Base-by-base conservation (phyloP, 2,329 filamentous ascomycete species). In the Tolypocladium guangdongense region DNA sequence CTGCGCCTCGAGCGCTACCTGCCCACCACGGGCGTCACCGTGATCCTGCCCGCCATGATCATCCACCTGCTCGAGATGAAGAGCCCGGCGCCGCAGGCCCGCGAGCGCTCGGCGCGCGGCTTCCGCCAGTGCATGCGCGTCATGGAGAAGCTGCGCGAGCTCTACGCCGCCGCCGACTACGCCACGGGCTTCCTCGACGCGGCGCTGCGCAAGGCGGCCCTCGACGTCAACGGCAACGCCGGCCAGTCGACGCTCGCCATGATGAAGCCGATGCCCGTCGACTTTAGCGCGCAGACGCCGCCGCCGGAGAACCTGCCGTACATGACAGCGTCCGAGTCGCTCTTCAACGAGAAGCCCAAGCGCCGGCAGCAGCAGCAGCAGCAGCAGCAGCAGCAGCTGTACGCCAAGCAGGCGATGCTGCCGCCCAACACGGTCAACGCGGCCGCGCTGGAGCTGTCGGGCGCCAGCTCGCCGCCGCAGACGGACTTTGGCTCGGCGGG, bases 161-260 rank as follows among this genome's bases (percentile, higher is more conserved):
- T 90, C 33, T 96, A 97, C 64, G 85, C 90, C 0, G 90, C 91
- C 0, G 92, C 92, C n/a, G 91, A 96, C 68, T 96, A 93, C 63
- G 90, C 90, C n/a, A 92, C 88, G 1, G 88, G 88, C 2, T 96
- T 96, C 73, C 78, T 96, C n/a, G 89, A 95, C 66, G 90, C 90
- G 1, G 90, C 90, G 1, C 87, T 96, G 57, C 84, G 88, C 57
- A 95, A 95, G 72, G 89, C 89, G 10, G 84, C 88, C 54, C 90
- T 93, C 57, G 83, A 88, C 53, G 75, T 90, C 39, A 80, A 71
- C 50, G 66, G 69, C 47, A 68, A 64, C 49, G 60, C 66, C 18
- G 62, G 64, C 6, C 66, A 64, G 16, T 62, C 66, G 22, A 63
- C 64, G n/a, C 60, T 66, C 41, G 63, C 62, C 30, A 66, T 71